These are phyloP conservation scores for Oryza glaberrima DNA, from an alignment of 176 grass and related monocot genomes.

Conservation along the genomic window DNA sequence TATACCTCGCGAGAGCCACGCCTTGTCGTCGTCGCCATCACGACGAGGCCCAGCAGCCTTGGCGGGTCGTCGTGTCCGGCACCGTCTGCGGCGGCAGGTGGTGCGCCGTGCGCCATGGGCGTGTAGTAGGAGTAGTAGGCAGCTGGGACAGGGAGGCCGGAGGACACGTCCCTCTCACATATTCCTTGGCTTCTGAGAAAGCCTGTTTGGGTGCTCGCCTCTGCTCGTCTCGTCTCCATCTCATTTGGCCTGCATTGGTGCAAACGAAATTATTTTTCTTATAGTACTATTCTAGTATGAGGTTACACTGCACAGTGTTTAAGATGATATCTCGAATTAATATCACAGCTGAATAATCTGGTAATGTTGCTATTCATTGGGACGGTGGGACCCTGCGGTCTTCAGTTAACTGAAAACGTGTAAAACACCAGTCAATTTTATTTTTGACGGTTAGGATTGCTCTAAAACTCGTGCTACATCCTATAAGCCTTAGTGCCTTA, in stretches of 20 bases:
- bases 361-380: too few relatives aligned
- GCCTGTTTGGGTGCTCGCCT: background rate
- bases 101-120: conserved; percentile 15
- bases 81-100: background rate
- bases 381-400: too few relatives aligned
- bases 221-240: conserved; percentile 18
- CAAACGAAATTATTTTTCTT: background rate
- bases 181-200: conserved; percentile 35
- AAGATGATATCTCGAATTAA: too few relatives aligned
- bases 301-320: too few relatives aligned
- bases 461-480: too few relatives aligned
- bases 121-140: conserved; percentile 3
- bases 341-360: too few relatives aligned
- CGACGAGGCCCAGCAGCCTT: background rate
- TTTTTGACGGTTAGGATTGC: too few relatives aligned
- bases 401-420: too few relatives aligned
- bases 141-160: background rate
- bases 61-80: conserved; percentile 7
- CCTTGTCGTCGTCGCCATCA: background rate
- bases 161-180: conserved; percentile 33
- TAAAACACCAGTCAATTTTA: too few relatives aligned
- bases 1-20: conserved; percentile 19
- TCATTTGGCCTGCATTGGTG: background rate
- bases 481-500: too few relatives aligned
- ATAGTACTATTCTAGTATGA: too few relatives aligned